These are phyloP conservation scores for Acer yangbiense DNA, from an alignment of 345 rosid species.

Conservation along the genomic window DNA sequence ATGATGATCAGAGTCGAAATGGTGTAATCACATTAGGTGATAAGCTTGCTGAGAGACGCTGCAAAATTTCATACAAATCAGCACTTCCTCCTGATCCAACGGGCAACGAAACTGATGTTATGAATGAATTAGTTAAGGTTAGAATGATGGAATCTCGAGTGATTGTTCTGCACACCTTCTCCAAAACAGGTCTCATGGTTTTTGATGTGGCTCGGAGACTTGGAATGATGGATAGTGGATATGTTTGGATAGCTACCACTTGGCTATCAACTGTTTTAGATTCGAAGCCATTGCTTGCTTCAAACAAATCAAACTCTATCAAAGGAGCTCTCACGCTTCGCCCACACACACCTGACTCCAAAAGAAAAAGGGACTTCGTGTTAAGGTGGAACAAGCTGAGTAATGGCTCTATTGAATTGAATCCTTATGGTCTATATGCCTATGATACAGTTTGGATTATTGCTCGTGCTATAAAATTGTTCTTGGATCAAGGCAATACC, in stretches of 20 bases:
- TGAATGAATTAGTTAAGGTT: constrained; percentile 52
- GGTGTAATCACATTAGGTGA: constrained; percentile 65
- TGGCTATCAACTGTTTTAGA: constrained; percentile 85
- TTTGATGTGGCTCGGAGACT: constrained; percentile 74
- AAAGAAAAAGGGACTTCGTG: constrained; percentile 56
- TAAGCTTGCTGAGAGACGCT: constrained; percentile 64
- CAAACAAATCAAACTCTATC: constrained; percentile 35
- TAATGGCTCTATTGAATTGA: constrained; percentile 68
- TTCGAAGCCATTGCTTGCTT: constrained; percentile 42
- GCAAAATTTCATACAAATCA: constrained; percentile 75
- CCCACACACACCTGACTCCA: constrained; percentile 65
- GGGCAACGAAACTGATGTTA: constrained; percentile 45
- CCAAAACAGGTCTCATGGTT: constrained; percentile 56
- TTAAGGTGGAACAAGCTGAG: constrained; percentile 72
- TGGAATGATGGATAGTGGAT: constrained; percentile 77
- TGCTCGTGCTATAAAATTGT: constrained; percentile 69
- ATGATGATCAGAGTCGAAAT: constrained; percentile 83
- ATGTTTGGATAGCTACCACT: constrained; percentile 84
- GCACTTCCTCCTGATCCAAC: constrained; percentile 62
- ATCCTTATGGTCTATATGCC: constrained; percentile 77
- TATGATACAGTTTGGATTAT: constrained; percentile 93
- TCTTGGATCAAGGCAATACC: constrained; percentile 63
- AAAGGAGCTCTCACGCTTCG: constrained; percentile 76
- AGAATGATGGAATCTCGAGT: constrained; percentile 76
- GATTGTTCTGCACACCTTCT: constrained; percentile 59